These are phyloP conservation scores for Lycium ferocissimum DNA, from an alignment of 257 asterid species.

Conservation along the genomic window DNA sequence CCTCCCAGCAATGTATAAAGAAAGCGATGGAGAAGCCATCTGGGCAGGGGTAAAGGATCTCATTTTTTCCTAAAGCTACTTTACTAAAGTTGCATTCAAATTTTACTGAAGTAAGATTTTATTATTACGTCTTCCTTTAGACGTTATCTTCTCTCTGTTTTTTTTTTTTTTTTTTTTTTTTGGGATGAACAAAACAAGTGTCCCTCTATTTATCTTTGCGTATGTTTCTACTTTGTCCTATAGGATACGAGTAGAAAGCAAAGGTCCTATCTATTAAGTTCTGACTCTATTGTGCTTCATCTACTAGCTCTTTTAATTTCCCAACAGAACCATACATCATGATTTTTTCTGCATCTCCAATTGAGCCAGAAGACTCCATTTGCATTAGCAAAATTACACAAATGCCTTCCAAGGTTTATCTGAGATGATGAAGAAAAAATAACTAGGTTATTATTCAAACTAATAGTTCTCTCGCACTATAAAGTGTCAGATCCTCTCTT, in stretches of 20 bases:
- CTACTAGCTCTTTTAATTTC: too few species aligned
- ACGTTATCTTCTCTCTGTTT: too few species aligned
- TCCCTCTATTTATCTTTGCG: not conserved
- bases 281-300: not conserved
- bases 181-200: not conserved
- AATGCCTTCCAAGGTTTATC: not conserved
- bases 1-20: too few species aligned
- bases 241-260: constrained; percentile 11
- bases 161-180: too few species aligned
- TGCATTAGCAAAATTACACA: not conserved
- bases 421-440: not conserved
- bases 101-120: too few species aligned
- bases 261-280: not conserved
- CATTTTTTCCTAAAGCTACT: too few species aligned
- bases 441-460: not conserved
- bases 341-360: not conserved
- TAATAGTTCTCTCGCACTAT: not conserved
- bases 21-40: too few species aligned
- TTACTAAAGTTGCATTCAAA: too few species aligned
- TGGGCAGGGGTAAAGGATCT: too few species aligned
- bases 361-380: not conserved
- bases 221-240: not conserved
- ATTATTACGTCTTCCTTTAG: too few species aligned
- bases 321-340: not conserved
- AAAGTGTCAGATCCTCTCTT: not conserved